These are phyloP conservation scores for Parathielavia appendiculata DNA, from an alignment of 495 filamentous ascomycete genomes.

Conservation along the genomic window DNA sequence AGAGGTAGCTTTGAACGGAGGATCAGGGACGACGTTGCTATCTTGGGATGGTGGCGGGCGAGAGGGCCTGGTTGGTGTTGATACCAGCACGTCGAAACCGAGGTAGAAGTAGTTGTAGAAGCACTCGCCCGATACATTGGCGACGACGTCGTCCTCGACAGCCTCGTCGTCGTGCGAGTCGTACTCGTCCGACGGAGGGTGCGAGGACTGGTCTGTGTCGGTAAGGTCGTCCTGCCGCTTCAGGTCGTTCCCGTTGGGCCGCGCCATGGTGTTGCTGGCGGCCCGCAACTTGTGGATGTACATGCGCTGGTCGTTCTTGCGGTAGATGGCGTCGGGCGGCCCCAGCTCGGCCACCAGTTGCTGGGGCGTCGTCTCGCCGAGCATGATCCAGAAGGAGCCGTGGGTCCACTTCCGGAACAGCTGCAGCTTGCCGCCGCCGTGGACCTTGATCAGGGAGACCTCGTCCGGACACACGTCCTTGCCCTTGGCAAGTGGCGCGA, in stretches of 20 bases:
- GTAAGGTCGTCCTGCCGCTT: constrained; percentile 54
- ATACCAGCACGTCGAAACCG: constrained; percentile 91
- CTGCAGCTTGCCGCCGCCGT: constrained; percentile 70
- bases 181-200: constrained; percentile 66
- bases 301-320: constrained; percentile 85
- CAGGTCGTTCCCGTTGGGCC: constrained; percentile 47
- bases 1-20: constrained; percentile 34
- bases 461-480: constrained; percentile 70
- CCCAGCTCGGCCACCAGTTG: constrained; percentile 86
- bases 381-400: constrained; percentile 57
- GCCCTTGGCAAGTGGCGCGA: constrained; percentile 45
- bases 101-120: constrained; percentile 97
- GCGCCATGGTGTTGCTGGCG: constrained; percentile 41
- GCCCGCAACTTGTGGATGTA: constrained; percentile 71
- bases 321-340: constrained; percentile 90
- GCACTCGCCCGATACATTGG: constrained; percentile 60
- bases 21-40: constrained; percentile 27
- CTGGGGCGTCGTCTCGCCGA: constrained; percentile 82
- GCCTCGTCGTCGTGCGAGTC: constrained; percentile 61
- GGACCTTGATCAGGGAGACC: constrained; percentile 69
- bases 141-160: constrained; percentile 43
- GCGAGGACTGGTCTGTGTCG: constrained; percentile 82
- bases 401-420: constrained; percentile 57
- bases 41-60: constrained; percentile 55
- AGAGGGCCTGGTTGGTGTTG: constrained; percentile 61